These are phyloP conservation scores for Pseudocercospora ulei DNA, from an alignment of 2,329 filamentous ascomycete species.

Conservation along the genomic window DNA sequence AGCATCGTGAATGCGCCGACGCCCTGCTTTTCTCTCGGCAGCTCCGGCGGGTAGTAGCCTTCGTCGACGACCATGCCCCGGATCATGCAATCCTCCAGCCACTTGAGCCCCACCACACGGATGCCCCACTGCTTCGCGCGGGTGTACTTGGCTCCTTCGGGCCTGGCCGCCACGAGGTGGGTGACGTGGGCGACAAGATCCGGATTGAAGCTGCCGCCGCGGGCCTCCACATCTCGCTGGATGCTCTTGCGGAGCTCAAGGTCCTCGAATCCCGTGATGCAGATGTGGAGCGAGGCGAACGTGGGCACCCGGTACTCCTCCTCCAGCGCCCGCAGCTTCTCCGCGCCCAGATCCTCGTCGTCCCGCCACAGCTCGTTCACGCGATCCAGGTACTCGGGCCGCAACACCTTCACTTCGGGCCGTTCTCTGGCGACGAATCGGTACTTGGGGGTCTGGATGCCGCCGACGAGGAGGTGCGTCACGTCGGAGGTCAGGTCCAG, in stretches of 20 bases:
- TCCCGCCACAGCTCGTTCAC: constrained; percentile 61
- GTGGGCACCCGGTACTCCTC: constrained; percentile 62
- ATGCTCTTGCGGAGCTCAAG: constrained; percentile 59
- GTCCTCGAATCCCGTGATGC: constrained; percentile 61
- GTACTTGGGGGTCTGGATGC: constrained; percentile 85
- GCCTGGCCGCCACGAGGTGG: constrained; percentile 70
- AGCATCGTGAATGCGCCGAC: constrained; percentile 53
- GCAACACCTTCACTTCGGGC: constrained; percentile 73
- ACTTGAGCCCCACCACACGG: constrained; percentile 68
- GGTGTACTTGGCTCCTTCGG: constrained; percentile 80
- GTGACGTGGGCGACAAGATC: constrained; percentile 80
- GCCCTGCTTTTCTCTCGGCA: constrained; percentile 63
- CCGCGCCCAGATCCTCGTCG: constrained; percentile 50
- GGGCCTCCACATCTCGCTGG: constrained; percentile 53
- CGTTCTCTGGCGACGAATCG: constrained; percentile 85
- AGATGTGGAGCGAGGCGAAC: constrained; percentile 55
- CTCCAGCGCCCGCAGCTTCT: constrained; percentile 59
- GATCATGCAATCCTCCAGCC: constrained; percentile 72
- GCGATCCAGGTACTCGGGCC: constrained; percentile 73
- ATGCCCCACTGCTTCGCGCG: constrained; percentile 78
- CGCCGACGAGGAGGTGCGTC: constrained; percentile 85
- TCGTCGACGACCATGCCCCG: constrained; percentile 89
- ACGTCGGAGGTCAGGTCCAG: constrained; percentile 92
- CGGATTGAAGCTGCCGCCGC: constrained; percentile 76
- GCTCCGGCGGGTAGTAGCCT: constrained; percentile 64